Percentiles rank a stretch among this genome's conserved stretches.
These are phyloP conservation scores for Boletus albobrunnescens DNA, from an alignment of 1,284 basidiomycete species.

Conservation along the genomic window DNA sequence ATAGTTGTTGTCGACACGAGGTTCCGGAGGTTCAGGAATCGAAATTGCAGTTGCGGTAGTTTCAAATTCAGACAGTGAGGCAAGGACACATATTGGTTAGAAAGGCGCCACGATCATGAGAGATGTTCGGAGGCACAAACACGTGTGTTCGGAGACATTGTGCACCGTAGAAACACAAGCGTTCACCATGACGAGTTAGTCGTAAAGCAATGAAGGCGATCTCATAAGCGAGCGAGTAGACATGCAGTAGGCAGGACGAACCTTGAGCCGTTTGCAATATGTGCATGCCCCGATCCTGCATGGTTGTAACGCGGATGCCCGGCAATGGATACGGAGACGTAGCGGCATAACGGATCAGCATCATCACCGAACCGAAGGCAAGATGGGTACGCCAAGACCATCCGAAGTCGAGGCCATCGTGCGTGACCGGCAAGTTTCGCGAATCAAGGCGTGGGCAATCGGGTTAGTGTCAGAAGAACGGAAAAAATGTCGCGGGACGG, in stretches of 20 bases:
- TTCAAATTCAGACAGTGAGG: conserved; percentile 13
- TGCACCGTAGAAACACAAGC: conserved; percentile 13
- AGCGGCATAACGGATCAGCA: conserved; percentile 7
- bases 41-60: conserved; percentile 24
- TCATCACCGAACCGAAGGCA: conserved; percentile 18
- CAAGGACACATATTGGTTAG: no score
- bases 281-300: conserved; percentile 72
- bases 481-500: neutral
- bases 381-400: neutral
- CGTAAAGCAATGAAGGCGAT: conserved; percentile 7
- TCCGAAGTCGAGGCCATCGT: conserved; percentile 1
- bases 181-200: conserved; percentile 1
- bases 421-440: conserved; percentile 4
- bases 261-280: conserved; percentile 81
- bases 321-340: conserved; percentile 6
- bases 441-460: neutral
- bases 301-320: conserved; percentile 1
- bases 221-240: conserved; percentile 23
- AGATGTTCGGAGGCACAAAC: conserved; percentile 11
- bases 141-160: conserved; percentile 18
- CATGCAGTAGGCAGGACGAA: conserved; percentile 34
- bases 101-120: conserved; percentile 7
- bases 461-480: neutral
- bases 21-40: conserved; percentile 25
- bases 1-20: conserved; percentile 20